A percentile compares a stretch with the other conserved stretches of the same genome.
Conservation (phyloP, 345 rosid genomes). For the Pugionium dolabratum region DNA sequence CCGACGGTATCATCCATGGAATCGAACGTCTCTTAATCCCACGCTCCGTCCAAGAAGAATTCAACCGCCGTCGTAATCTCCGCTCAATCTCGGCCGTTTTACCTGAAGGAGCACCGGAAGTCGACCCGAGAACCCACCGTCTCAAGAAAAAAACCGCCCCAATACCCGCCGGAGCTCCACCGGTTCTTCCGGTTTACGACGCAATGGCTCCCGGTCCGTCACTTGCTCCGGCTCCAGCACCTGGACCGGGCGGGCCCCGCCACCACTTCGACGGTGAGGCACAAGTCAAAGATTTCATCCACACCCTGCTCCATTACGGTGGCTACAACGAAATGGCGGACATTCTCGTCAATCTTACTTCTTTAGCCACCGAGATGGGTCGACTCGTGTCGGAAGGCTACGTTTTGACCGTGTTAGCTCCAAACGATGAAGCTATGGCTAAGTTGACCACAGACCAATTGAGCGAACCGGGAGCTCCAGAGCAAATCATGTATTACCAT, state of each 20-base stretch:
- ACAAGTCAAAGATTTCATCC: constrained; percentile 74
- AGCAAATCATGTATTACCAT: constrained; percentile 69
- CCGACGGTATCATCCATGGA: constrained; percentile 79
- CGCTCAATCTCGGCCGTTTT: constrained; percentile 61
- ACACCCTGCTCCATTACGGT: constrained; percentile 65
- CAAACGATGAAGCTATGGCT: constrained; percentile 84
- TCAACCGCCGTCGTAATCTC: constrained; percentile 64
- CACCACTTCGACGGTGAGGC: constrained; percentile 69
- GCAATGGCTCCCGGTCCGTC: constrained; percentile 85
- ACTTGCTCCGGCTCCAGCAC: constrained; percentile 78
- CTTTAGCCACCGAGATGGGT: constrained; percentile 77
- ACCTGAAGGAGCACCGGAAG: constrained; percentile 75
- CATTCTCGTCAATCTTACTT: constrained; percentile 68
- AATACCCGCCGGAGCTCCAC: constrained; percentile 49
- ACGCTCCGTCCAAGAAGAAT: constrained; percentile 68
- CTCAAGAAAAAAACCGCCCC: constrained; percentile 56
- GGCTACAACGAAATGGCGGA: constrained; percentile 87
- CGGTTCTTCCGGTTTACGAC: constrained; percentile 54
- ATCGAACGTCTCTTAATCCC: constrained; percentile 67
- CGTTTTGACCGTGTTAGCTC: constrained; percentile 71
- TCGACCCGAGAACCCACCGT: constrained; percentile 68
- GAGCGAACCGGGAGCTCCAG: constrained; percentile 86
- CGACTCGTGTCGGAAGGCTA: constrained; percentile 79
- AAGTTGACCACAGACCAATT: constrained; percentile 69
- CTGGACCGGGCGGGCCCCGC: constrained; percentile 77